Evolutionary conservation across 805 yeast species (phyloP), one percentile per base, ranked within the genome.

Genomic region (Wickerhamomyces silvicola): DNA sequence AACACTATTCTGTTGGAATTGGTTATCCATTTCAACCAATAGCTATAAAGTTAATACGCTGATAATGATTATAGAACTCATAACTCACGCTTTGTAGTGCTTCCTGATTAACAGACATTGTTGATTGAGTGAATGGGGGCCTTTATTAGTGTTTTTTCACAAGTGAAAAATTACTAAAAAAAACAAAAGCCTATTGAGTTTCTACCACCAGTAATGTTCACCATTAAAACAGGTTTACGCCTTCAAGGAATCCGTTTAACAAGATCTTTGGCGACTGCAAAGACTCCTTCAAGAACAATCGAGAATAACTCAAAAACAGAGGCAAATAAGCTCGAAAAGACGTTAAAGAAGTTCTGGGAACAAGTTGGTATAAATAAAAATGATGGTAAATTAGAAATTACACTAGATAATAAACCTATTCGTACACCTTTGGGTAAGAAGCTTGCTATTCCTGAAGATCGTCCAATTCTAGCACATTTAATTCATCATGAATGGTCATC

Each of bases 401-500:
- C 76, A 40, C 63, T 90, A 27, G 96, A 85, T 49, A 66, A 70
- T 1, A 82, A 80, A 55, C 73, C 95, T 0, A 62, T 92, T 37
- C 78, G 78, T 52, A 90, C 97, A 1, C 95, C 97, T 0, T 57
- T 77, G 31, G 97, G 97, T 3, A 68, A 77, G 54, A 68, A 72
- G 16, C 57, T 92, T 31, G 59, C 73, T 1, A 59, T 92, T 10
- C 94, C 95, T 5, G 49, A 53, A 17, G 40, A 60, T 7, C 78
- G 80, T 48, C 61, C 62, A 37, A 59, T 74, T 8, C 62, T 92
- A 41, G 96, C 96, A 0, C 66, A 77, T 41, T 57, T 90, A 46
- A 64, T 92, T 22, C 77, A 77, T 24, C 85, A 85, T 49, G 99
- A 92, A 59, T 92, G 98, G 98, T 68, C 75, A 35, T 70, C 72